phyloP scores from a whole-genome alignment of 768 basidiomycete species.

The Lactarius hengduanensis region DNA sequence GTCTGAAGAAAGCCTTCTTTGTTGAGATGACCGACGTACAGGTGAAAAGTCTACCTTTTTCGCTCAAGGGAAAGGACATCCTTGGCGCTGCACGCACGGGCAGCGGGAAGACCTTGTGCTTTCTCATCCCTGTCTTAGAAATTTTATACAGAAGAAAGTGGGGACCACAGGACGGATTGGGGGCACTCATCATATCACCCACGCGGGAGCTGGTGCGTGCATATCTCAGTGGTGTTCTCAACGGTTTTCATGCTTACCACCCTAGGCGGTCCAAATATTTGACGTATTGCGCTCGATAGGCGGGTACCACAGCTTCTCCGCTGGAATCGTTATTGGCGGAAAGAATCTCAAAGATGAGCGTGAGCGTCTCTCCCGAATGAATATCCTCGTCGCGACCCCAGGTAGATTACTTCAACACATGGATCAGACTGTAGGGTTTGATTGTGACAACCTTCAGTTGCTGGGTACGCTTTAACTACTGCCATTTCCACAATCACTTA shows the following conservation, averaged over 20 bases:
- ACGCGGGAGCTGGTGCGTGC: slow-evolving; percentile 83
- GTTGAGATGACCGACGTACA: slow-evolving; percentile 85
- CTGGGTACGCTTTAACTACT: slow-evolving; percentile 56
- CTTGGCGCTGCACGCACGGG: slow-evolving; percentile 70
- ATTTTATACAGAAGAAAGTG: slow-evolving; percentile 62
- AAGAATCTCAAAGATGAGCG: slow-evolving; percentile 93
- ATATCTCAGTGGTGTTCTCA: neutral
- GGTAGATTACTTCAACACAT: slow-evolving; percentile 95
- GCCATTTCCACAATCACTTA: neutral
- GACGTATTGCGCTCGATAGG: slow-evolving; percentile 94
- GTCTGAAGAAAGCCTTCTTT: slow-evolving; percentile 85
- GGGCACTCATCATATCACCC: slow-evolving; percentile 90
- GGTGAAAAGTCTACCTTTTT: slow-evolving; percentile 54
- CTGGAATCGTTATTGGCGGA: slow-evolving; percentile 93
- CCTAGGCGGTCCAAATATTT: slow-evolving; percentile 95
- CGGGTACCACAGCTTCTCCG: slow-evolving; percentile 86
- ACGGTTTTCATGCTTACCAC: slow-evolving; percentile 6
- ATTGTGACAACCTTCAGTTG: slow-evolving; percentile 85
- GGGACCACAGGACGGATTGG: slow-evolving; percentile 73
- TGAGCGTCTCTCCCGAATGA: slow-evolving; percentile 88
- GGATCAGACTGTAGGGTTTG: slow-evolving; percentile 97
- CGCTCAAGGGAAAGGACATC: slow-evolving; percentile 62
- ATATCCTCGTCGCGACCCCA: slow-evolving; percentile 97
- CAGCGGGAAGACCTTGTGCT: slow-evolving; percentile 73
- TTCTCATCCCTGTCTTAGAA: slow-evolving; percentile 67